Evolutionary conservation across 2,329 filamentous ascomycete species (phyloP), one percentile per base, ranked within the genome.

Genomic region (Ascochyta rabiei): DNA sequence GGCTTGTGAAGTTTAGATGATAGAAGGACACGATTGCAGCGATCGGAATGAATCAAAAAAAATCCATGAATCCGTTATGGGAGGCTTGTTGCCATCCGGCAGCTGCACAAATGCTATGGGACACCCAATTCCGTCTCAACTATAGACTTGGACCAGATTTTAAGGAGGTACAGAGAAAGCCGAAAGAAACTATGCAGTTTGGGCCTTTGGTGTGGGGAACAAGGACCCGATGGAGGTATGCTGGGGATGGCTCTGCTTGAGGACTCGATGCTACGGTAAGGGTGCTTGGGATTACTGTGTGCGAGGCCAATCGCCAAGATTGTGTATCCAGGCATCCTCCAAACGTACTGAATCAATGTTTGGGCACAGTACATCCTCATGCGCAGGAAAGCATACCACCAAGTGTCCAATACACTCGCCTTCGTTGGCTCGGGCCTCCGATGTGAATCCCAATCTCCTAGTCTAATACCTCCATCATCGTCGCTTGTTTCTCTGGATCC

Each of bases 401-500:
- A 37, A 49, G 16, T 31, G 24, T 46, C 18, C 46, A 39, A 38
- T n/a, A 34, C 9, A 38, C 30, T 21, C 16, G 52, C 19, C 18
- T 33, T 10, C 18, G 6, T 34, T 21, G 31, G 16, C 13, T 2
- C 13, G 13, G 19, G 19, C 19, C 18, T 46, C 13, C 33, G 21
- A 9, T 18, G 10, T 9, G 18, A 4, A 12, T 30, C 18, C 40
- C 47, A 15, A 34, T n/a, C 41, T 62, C 53, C 56, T 64, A 72
- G 34, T 48, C 58, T 56, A 77, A 60, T 44, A 80, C 73, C 55
- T 78, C 76, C 59, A 73, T 74, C 69, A 81, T 75, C 21, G 73
- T 76, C 46, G 66, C 66, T 68, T 74, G 76, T 67, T 78, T 77
- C 56, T 75, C 73, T 45, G 76, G 70, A 37, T 81, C 89, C 33